phyloP scores from a whole-genome alignment of 495 filamentous ascomycete species.

The Talaromyces ruber region DNA sequence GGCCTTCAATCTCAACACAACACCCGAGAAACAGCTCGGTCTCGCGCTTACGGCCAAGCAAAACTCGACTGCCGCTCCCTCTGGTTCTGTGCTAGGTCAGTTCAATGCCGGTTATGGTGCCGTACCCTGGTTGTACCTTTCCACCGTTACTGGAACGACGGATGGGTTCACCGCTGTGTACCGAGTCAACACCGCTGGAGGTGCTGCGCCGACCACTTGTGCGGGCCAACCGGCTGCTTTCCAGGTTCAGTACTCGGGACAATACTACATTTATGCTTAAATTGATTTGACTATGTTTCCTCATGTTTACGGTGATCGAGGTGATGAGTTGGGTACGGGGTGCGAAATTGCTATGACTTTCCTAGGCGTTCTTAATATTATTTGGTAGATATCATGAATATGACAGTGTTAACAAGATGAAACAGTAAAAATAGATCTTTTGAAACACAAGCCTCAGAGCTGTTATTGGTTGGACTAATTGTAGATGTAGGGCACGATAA shows the following conservation, averaged over 20 bases:
- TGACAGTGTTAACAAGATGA: not conserved
- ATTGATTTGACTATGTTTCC: not conserved
- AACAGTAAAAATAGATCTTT: not conserved
- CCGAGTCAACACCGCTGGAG: slow-evolving; percentile 79
- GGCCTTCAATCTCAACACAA: slow-evolving; percentile 69
- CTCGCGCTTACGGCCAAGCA: slow-evolving; percentile 55
- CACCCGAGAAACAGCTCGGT: slow-evolving; percentile 41
- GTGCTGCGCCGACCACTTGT: slow-evolving; percentile 69
- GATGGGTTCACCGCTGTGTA: slow-evolving; percentile 66
- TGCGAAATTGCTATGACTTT: not conserved
- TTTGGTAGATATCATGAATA: not conserved
- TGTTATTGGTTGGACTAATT: not conserved
- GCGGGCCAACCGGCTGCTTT: slow-evolving; percentile 53
- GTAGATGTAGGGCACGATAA: slow-evolving; percentile 17
- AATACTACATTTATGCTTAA: slow-evolving; percentile 52
- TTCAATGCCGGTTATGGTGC: slow-evolving; percentile 46
- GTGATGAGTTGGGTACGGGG: not conserved
- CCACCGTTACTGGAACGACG: slow-evolving; percentile 42
- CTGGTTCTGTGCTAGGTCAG: slow-evolving; percentile 41
- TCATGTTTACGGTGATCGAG: not conserved
- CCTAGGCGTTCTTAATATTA: not conserved
- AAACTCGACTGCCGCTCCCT: slow-evolving; percentile 48
- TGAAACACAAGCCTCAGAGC: not conserved
- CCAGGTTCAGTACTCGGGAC: slow-evolving; percentile 69
- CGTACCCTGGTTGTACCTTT: slow-evolving; percentile 48